Conservation (phyloP, 495 filamentous ascomycete genomes). For the Penicillium samsonianum region DNA sequence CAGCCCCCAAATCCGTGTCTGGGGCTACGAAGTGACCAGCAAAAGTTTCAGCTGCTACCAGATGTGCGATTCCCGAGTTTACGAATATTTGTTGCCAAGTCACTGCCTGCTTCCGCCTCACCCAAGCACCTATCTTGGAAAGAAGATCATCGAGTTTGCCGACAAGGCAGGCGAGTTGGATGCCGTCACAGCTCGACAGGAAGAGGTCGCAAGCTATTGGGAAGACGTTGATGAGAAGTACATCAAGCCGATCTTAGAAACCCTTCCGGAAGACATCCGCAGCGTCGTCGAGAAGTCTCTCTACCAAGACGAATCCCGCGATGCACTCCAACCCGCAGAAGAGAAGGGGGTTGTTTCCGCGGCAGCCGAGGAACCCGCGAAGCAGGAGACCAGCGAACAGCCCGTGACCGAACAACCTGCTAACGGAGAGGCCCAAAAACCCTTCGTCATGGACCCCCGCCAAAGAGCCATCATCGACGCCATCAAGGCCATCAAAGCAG, state of each 20-base stretch:
- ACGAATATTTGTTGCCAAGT: constrained; percentile 93
- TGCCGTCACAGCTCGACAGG: constrained; percentile 64
- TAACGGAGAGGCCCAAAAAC: constrained; percentile 6
- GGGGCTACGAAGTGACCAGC: constrained; percentile 84
- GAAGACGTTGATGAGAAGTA: constrained; percentile 70
- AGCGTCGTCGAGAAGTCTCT: constrained; percentile 44
- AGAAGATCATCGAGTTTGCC: constrained; percentile 70
- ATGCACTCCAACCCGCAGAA: constrained; percentile 16
- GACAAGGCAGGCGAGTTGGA: constrained; percentile 70
- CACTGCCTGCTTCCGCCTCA: constrained; percentile 91
- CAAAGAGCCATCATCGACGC: constrained; percentile 53
- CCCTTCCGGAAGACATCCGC: constrained; percentile 49
- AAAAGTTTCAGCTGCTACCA: constrained; percentile 90
- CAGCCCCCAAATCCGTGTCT: constrained; percentile 85
- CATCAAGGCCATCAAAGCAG: constrained; percentile 72
- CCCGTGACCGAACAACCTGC: constrained; percentile 5
- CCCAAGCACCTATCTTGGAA: constrained; percentile 78
- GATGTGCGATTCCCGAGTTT: constrained; percentile 88
- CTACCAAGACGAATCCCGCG: constrained; percentile 30
- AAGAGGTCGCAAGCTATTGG: constrained; percentile 81
- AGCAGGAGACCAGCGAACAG: constrained; percentile 19
- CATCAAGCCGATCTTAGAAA: constrained; percentile 70
- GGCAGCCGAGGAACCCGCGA: constrained; percentile 14
- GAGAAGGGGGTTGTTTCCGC: constrained; percentile 8
- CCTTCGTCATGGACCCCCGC: constrained; percentile 29